phyloP scores from a whole-genome alignment of 2,329 filamentous ascomycete species.

The Teratosphaeria zuluensis region DNA sequence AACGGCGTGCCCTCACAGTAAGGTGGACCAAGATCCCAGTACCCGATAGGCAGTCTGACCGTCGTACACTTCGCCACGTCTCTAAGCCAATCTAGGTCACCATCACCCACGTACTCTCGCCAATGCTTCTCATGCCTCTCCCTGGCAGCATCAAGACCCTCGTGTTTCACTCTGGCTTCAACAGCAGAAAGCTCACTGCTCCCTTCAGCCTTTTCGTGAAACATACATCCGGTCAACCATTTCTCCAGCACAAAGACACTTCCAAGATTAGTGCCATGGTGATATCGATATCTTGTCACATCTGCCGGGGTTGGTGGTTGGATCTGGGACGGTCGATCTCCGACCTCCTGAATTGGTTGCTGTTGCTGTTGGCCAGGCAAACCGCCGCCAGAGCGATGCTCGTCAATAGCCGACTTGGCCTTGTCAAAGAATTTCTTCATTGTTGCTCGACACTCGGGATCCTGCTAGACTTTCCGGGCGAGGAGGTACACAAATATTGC shows the following conservation, averaged over 20 bases:
- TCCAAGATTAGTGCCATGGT: conserved; percentile 51
- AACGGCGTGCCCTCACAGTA: conserved; percentile 46
- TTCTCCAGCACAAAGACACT: conserved; percentile 51
- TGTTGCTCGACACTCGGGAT: conserved; percentile 5
- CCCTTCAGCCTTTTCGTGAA: conserved; percentile 31
- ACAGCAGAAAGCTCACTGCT: conserved; percentile 46
- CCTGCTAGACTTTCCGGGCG: conserved; percentile 7
- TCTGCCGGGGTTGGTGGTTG: conserved; percentile 29
- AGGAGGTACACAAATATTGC: conserved; percentile 12
- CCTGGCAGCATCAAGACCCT: conserved; percentile 40
- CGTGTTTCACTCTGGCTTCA: conserved; percentile 35
- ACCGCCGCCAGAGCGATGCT: conserved; percentile 8
- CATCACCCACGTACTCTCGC: conserved; percentile 40
- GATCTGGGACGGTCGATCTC: conserved; percentile 23
- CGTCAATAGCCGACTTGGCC: conserved; percentile 24
- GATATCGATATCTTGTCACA: conserved; percentile 47
- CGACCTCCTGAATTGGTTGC: conserved; percentile 3
- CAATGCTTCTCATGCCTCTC: conserved; percentile 46
- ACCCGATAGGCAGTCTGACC: conserved; percentile 51
- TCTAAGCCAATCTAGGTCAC: conserved; percentile 44
- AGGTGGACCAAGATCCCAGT: conserved; percentile 45
- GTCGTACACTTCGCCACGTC: conserved; percentile 46
- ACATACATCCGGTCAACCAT: conserved; percentile 46
- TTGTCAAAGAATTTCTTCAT: conserved; percentile 33
- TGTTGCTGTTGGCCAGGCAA: conserved; percentile 13